Evolutionary conservation across 192 early-diverging fungal genomes (phyloP), one percentile per base, ranked within the genome.

Genomic region (Oehlia diaphana): DNA sequence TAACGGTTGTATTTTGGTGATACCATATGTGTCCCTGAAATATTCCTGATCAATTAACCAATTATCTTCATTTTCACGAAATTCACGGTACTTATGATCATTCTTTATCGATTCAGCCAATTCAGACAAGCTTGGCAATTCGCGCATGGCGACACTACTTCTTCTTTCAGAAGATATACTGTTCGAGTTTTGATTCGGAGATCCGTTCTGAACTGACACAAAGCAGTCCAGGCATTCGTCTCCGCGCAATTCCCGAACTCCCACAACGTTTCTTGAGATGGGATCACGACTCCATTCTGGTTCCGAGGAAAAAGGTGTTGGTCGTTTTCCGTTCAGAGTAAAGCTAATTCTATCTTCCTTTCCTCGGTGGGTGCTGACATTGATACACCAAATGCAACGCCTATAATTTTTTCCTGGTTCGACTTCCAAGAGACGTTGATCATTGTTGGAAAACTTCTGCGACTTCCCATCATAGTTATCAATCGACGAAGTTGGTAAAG

Each of bases 91-190:
- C 44, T 2, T 2, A 47, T 2, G 71, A 31, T 73, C 23, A 73
- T 73, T 35, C 47, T 73, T 49, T 2, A 28, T n/a, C 31, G 3
- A 0, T 2, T 73, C 42, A 7, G 53, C 9, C 71, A 50, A 33
- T 35, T 68, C 66, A 19, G 35, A 21, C 9, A 37, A 42, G 8
- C 42, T 42, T 73, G 7, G 71, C 71, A 73, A 49, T 73, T 73
- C n/a, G 0, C 5, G n/a, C 23, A 73, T 73, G 44, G 71, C 37
- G 1, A 5, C 26, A 12, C 7, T 19, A 67, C 4, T 67, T 31
- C 33, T 66, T 10, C 9, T 26, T 14, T 10, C 5, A 5, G 23
- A 13, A 67, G 2, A 23, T n/a, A 67, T 67, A 28, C 21, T 7
- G 23, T 67, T 26, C 26, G 6, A 26, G n/a, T 8, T 4, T 67